Evolutionary conservation across 768 basidiomycete genomes (phyloP), one percentile per base, ranked within the genome.

Genomic region (Naganishia antarctica): DNA sequence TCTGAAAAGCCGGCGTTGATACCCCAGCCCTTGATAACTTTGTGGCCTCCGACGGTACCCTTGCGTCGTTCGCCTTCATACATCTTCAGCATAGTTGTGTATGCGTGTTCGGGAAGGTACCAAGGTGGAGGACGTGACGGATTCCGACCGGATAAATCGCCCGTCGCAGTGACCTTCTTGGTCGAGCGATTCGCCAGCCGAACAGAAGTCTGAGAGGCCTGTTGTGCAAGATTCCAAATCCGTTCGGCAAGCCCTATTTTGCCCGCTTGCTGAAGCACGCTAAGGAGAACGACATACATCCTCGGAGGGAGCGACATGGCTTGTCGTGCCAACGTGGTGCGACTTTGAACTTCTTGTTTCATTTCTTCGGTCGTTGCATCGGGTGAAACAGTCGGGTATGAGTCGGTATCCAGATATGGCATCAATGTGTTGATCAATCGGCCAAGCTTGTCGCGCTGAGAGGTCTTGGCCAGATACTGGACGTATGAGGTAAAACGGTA

Each of bases 31-130:
- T 57, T 57, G 53, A 57, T 26, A 18, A 26, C 37, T 9, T 57
- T 40, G 53, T 7, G 32, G 16, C 23, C 32, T 2, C 37, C 53
- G 34, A 40, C 21, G 8, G 34, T 23, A 29, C 53, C 53, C 25
- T 57, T 57, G n/a, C 53, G 53, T 5, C 37, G 53, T 40, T 57
- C 53, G 6, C 23, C 53, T 15, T 57, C 37, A 29, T 60, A 47
- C 59, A 60, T 29, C 23, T 44, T 43, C 18, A 60, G 21, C 59
- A 60, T 60, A 26, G 18, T 47, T 26, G 59, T 34, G 15, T 60
- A 60, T 3, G 59, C 45, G 59, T 60, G 43, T 45, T 45, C 45
- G 15, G 59, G 59, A 21, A 60, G 28, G 21, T 6, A 60, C 59
- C 59, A 60, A 18, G 59, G 59, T 7, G 59, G 43, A 12, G 25